Evolutionary conservation across 2,329 filamentous ascomycete genomes (phyloP), one percentile per base, ranked within the genome.

Genomic region (Scytalidium sp.): DNA sequence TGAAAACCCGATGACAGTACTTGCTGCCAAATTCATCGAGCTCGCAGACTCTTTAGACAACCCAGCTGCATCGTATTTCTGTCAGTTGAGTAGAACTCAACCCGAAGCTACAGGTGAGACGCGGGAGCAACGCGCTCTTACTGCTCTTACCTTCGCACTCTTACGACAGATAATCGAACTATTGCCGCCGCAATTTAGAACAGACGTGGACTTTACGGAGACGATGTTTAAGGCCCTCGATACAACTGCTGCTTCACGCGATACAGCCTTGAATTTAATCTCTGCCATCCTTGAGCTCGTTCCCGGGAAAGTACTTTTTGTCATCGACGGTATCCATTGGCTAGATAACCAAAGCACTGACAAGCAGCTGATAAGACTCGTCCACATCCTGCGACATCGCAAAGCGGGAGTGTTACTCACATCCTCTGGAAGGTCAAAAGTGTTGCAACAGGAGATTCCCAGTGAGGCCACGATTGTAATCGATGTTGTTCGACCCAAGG

Each of bases 41-140:
- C 49, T 45, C 25, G 46, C 46, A n/a, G 36, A 19, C 6, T 15
- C 9, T 19, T 17, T 41, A 8, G 21, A 49, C 2, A 21, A 49
- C n/a, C 50, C 46, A 6, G 50, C 39, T 17, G 46, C 49, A 11
- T 49, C 46, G 3, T 52, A 52, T 32, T 52, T 52, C 46, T 49
- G 46, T 17, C n/a, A 25, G 19, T 36, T 49, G n/a, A 29, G 11
- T 41, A 13, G 6, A 49, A 19, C 29, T 11, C 27, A 49, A 17
- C 41, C 45, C 3, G 8, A 42, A 17, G 29, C 22, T 17, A 29
- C 11, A 41, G 25, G 19, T 11, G 41, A 52, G 9, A 49, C 50
- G 3, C 23, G 36, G 3, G 41, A 51, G 19, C 23, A 29, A 3
- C 50, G 46, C 29, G 50, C 20, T 29, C 22, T 51, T 2, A 42